These are phyloP conservation scores for Stachybotrys elegans DNA, from an alignment of 2,329 filamentous ascomycete genomes.

Conservation along the genomic window DNA sequence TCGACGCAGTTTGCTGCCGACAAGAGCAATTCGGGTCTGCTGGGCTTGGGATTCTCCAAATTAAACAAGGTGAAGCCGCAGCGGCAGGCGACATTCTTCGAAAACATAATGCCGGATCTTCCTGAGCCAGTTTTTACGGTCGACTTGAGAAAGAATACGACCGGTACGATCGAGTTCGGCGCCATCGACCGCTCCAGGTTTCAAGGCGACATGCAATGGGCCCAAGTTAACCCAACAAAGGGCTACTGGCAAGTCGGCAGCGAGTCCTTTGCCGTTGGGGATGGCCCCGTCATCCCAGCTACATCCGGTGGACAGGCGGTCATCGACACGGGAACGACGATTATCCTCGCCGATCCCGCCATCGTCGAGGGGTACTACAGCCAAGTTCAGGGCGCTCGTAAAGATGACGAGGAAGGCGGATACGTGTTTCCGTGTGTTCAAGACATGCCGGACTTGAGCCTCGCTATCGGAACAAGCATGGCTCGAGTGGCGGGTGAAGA, in stretches of 20 bases:
- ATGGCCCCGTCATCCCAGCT: conserved; percentile 27
- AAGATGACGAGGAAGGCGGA: conserved; percentile 36
- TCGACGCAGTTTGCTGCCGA: conserved; percentile 54
- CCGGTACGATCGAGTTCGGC: conserved; percentile 68
- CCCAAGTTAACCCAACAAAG: conserved; percentile 52
- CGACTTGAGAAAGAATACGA: conserved; percentile 52
- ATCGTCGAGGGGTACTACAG: conserved; percentile 46
- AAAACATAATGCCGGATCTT: conserved; percentile 59
- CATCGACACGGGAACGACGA: conserved; percentile 57
- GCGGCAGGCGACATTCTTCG: conserved; percentile 68
- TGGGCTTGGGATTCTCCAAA: conserved; percentile 61
- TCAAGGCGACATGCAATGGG: conserved; percentile 53
- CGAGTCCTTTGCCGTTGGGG: conserved; percentile 49
- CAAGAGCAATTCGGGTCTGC: conserved; percentile 59
- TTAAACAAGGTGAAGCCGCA: conserved; percentile 61
- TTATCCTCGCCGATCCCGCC: conserved; percentile 53
- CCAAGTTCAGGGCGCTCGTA: conserved; percentile 37
- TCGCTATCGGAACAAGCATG: conserved; percentile 54
- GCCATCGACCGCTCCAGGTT: conserved; percentile 59
- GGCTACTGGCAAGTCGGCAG: conserved; percentile 61
- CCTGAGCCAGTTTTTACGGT: conserved; percentile 65
- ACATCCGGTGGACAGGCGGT: conserved; percentile 40
- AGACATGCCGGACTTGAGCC: conserved; percentile 40
- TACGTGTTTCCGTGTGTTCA: conserved; percentile 41
- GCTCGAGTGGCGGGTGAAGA: conserved; percentile 49